Evolutionary conservation across 1,284 basidiomycete genomes (phyloP).

Genomic region (Trametes pubescens): DNA sequence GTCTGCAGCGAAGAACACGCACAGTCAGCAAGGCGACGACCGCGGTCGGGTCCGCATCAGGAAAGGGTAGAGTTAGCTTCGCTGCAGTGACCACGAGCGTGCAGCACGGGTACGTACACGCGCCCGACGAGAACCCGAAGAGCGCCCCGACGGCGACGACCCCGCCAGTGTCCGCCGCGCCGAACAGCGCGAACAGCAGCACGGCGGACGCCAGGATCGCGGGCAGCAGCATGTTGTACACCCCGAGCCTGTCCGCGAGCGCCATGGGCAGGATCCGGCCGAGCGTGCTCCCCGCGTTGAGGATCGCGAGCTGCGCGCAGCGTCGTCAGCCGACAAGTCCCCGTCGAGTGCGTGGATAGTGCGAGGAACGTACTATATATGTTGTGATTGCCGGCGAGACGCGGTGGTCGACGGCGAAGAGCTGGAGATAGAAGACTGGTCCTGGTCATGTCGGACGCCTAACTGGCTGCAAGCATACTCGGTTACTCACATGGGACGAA

Average conservation of each 20-base stretch:
- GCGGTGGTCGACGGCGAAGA: slow-evolving; percentile 54
- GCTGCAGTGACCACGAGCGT: background rate
- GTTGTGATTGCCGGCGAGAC: slow-evolving; percentile 52
- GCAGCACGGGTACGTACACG: slow-evolving; percentile 46
- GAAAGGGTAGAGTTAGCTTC: background rate
- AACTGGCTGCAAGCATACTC: slow-evolving; percentile 1
- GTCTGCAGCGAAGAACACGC: slow-evolving; percentile 42
- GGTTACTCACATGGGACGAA: slow-evolving; percentile 56
- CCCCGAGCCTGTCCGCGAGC: slow-evolving; percentile 55
- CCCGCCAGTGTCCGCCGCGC: slow-evolving; percentile 47
- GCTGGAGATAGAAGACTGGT: slow-evolving; percentile 63
- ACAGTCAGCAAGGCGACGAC: background rate
- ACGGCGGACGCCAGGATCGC: slow-evolving; percentile 51
- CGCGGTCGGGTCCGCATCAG: background rate
- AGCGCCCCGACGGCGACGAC: slow-evolving; percentile 51
- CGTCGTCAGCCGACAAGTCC: background rate
- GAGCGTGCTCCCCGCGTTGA: slow-evolving; percentile 57
- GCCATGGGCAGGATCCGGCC: slow-evolving; percentile 59
- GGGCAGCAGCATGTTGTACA: slow-evolving; percentile 43
- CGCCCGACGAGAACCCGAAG: slow-evolving; percentile 60
- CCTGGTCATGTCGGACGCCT: slow-evolving; percentile 25
- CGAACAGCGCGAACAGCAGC: slow-evolving; percentile 54
- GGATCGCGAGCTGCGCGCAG: slow-evolving; percentile 44
- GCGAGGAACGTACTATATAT: slow-evolving; percentile 51
- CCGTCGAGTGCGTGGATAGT: background rate